phyloP scores from a whole-genome alignment of 441 rosid species.

The Populus hybrid region DNA sequence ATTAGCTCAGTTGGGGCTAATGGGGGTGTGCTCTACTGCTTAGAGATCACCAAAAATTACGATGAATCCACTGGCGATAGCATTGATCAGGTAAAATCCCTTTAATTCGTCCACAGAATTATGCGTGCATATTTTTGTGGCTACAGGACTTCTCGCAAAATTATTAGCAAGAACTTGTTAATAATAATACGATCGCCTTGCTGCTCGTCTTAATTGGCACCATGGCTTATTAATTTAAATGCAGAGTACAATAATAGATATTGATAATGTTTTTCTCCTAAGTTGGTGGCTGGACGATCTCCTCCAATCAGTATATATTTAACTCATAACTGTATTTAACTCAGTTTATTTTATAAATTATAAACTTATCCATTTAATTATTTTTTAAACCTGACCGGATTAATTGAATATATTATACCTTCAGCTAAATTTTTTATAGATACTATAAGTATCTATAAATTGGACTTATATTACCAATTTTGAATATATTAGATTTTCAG shows the following conservation, averaged over 20 bases:
- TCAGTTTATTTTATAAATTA: too few relatives aligned
- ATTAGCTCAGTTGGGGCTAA: slow-evolving; percentile 56
- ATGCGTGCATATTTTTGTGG: background rate
- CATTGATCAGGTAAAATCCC: slow-evolving; percentile 57
- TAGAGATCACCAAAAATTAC: slow-evolving; percentile 89
- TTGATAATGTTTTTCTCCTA: background rate
- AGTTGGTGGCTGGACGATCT: too few relatives aligned
- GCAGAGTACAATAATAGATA: background rate
- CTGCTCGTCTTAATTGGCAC: background rate
- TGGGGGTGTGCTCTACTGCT: slow-evolving; percentile 75
- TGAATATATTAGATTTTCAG: too few relatives aligned
- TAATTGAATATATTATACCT: too few relatives aligned
- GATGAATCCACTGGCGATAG: slow-evolving; percentile 47
- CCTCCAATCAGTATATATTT: too few relatives aligned
- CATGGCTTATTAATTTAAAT: background rate
- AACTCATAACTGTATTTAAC: too few relatives aligned
- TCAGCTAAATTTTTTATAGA: too few relatives aligned
- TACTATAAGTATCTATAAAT: too few relatives aligned
- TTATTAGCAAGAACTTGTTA: background rate
- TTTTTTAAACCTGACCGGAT: too few relatives aligned
- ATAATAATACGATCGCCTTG: background rate
- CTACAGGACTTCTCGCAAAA: too few relatives aligned
- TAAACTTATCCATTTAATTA: too few relatives aligned
- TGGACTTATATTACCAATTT: too few relatives aligned
- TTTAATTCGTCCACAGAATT: background rate